Percentiles rank a stretch among this genome's conserved stretches.
phyloP scores from a whole-genome alignment of 2,329 filamentous ascomycete genomes.

The Diaporthe australafricana region DNA sequence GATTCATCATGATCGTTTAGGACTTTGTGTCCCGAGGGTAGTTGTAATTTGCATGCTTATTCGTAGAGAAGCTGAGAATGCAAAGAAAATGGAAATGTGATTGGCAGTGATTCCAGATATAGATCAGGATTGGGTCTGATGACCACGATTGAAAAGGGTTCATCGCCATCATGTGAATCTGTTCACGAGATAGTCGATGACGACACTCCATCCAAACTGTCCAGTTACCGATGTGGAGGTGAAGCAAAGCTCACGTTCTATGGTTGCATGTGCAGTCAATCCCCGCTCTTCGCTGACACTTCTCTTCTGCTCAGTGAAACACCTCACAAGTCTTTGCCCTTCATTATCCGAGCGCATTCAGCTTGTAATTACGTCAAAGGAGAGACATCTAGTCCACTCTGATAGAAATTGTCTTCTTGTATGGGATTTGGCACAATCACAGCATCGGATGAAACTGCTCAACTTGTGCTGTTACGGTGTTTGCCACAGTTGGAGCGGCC shows the following conservation, averaged over 20 bases:
- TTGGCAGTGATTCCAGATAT: background rate
- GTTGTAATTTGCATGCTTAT: no score
- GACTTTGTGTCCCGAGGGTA: no score
- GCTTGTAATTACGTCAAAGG: background rate
- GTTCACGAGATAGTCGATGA: background rate
- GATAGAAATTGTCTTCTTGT: background rate
- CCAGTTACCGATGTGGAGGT: constrained; percentile 11
- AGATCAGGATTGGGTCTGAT: background rate
- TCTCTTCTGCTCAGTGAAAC: background rate
- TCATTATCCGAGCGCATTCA: background rate
- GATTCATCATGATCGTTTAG: no score
- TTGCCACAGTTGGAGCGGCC: no score
- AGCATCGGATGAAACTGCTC: background rate
- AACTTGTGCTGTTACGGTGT: background rate
- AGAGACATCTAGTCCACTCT: background rate
- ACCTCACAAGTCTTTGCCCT: background rate
- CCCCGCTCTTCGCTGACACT: constrained; percentile 1
- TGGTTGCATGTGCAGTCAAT: background rate
- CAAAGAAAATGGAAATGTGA: no score
- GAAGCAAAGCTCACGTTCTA: background rate
- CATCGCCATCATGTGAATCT: background rate
- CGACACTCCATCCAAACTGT: background rate
- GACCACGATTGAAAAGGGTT: background rate
- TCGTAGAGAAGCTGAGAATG: no score
- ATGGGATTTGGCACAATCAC: background rate